phyloP scores from a whole-genome alignment of 2,329 filamentous ascomycete species.

The Cercospora janseana region DNA sequence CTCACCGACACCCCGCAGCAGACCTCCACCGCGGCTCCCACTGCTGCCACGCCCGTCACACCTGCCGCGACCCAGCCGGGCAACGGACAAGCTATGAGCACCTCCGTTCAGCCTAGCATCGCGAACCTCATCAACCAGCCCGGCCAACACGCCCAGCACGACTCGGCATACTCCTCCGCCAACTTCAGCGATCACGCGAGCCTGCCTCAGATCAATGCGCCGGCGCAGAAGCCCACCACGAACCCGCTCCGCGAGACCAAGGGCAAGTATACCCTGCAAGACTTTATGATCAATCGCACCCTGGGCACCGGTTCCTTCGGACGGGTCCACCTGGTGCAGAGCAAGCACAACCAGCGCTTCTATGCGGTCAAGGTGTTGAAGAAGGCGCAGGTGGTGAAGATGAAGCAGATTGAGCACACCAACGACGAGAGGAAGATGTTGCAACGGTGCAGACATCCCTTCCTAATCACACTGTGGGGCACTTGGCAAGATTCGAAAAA shows the following conservation, averaged over 20 bases:
- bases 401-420: slow-evolving; percentile 99
- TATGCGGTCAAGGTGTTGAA: slow-evolving; percentile 99
- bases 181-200: slow-evolving; percentile 42
- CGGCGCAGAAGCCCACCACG: slow-evolving; percentile 33
- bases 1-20: slow-evolving; percentile 35
- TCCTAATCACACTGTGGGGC: slow-evolving; percentile 96
- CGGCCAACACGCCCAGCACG: slow-evolving; percentile 37
- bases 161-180: slow-evolving; percentile 34
- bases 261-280: slow-evolving; percentile 90
- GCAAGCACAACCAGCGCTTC: slow-evolving; percentile 95
- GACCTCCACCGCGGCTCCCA: slow-evolving; percentile 27
- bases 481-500: slow-evolving; percentile 96
- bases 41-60: too few species aligned
- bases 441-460: slow-evolving; percentile 94
- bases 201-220: slow-evolving; percentile 39
- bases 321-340: slow-evolving; percentile 92
- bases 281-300: slow-evolving; percentile 88
- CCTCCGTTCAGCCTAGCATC: slow-evolving; percentile 74
- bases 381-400: slow-evolving; percentile 97
- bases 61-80: slow-evolving; percentile 13
- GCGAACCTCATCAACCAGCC: slow-evolving; percentile 76
- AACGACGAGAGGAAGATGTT: slow-evolving; percentile 97
- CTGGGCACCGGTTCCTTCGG: slow-evolving; percentile 96
- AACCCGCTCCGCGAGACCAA: slow-evolving; percentile 69
- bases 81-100: slow-evolving; percentile 23